Percentiles rank a stretch among this genome's conserved stretches.
These are phyloP conservation scores for Wakefieldia striispora DNA, from an alignment of 768 basidiomycete genomes.

Conservation along the genomic window DNA sequence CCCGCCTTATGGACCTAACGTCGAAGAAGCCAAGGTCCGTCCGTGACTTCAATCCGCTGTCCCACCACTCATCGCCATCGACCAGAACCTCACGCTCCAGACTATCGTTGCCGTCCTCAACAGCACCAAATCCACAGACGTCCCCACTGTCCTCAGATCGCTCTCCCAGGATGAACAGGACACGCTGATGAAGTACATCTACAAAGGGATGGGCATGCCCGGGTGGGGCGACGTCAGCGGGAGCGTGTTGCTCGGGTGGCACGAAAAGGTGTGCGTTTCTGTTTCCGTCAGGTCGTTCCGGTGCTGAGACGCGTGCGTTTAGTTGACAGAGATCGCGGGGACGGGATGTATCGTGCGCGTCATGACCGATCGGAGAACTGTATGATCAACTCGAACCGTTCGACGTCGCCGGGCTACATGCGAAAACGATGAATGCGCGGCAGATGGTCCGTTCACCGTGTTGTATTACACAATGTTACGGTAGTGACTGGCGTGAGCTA, in stretches of 20 bases:
- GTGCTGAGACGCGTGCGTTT: neutral
- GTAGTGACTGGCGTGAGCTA: no score
- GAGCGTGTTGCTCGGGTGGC: constrained; percentile 77
- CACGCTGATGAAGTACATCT: constrained; percentile 95
- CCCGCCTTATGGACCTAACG: constrained; percentile 84
- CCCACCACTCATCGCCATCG: neutral
- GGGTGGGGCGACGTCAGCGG: constrained; percentile 63
- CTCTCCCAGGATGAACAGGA: constrained; percentile 79
- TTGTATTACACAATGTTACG: no score
- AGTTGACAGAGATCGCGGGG: constrained; percentile 93
- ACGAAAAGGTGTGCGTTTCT: constrained; percentile 83
- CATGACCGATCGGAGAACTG: constrained; percentile 64
- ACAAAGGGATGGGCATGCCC: constrained; percentile 87
- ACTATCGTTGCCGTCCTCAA: constrained; percentile 87
- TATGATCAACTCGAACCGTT: no score
- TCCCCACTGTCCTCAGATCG: constrained; percentile 67
- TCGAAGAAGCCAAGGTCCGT: constrained; percentile 86
- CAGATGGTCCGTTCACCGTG: no score
- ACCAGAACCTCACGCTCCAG: constrained; percentile 76
- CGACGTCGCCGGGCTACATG: no score
- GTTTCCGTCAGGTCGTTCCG: neutral
- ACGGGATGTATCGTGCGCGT: constrained; percentile 92
- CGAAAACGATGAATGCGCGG: no score
- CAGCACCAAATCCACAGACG: constrained; percentile 89
- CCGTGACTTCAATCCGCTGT: constrained; percentile 3